Base-by-base conservation (phyloP, 768 basidiomycete species). In the Russula virescens region DNA sequence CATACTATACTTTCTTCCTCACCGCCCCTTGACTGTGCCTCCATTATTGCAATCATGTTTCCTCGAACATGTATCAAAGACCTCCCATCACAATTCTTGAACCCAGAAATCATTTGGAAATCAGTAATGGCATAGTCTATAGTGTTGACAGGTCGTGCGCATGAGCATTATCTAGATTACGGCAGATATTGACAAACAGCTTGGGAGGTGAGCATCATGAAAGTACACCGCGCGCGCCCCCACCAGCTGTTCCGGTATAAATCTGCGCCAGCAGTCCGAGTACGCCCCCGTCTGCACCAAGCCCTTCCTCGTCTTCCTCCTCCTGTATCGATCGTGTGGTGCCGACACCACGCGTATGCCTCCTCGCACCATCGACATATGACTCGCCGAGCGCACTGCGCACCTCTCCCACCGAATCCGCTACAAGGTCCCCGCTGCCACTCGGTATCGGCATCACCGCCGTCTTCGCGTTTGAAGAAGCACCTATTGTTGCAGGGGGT, bases 211-310 rank as follows among this genome's bases (percentile, higher is more conserved):
- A 6, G 26, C 5, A 31, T 55, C 26, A 61, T 48, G 60, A 55
- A 8, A 58, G 58, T 38, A 66, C 52, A 9, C 62, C 57, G 11
- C 64, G 64, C 25, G 61, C 52, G 5, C 50, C 62, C 11, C 45
- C 43, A 8, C 60, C 66, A 19, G 60, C 83, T 64, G 76, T 79
- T 68, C 81, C 78, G 50, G 81, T 84, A 73, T 95, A 93, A 55
- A 97, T 94, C 77, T 95, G 88, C 47, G 91, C 88, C 68, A 97
- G 71, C 65, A 97, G 70, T 23, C 90, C 91, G 64, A 96, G 75
- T 66, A 97, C 87, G 19, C 94, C 94, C 0, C 83, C 90, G 73
- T 94, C 91, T 69, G 84, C 84, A 65, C 89, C 69, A 21, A 74
- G 87, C 5, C 86, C 89, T 13, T 82, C 78, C 16, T 78, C 79